phyloP scores from a whole-genome alignment of 768 basidiomycete genomes.

The Lactarius hatsudake region DNA sequence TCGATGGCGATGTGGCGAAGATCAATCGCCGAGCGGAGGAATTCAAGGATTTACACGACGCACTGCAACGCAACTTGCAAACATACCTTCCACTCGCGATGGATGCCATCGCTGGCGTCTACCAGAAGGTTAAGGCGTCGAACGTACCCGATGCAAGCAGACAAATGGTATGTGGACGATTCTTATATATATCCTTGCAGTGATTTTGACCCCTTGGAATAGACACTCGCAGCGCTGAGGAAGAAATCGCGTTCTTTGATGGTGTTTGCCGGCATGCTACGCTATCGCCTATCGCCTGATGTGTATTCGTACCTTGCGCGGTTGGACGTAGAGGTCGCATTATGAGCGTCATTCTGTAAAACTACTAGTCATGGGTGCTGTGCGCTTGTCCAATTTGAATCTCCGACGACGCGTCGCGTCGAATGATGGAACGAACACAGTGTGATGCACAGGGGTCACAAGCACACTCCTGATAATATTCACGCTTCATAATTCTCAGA shows the following conservation, averaged over 20 bases:
- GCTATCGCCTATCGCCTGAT: conserved; percentile 87
- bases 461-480: neutral
- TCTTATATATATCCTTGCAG: conserved; percentile 16
- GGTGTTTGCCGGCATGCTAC: conserved; percentile 83
- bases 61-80: conserved; percentile 86
- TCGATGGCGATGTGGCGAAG: conserved; percentile 79
- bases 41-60: conserved; percentile 83
- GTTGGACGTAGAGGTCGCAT: conserved; percentile 80
- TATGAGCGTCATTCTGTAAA: conserved; percentile 38
- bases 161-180: conserved; percentile 58
- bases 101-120: conserved; percentile 83
- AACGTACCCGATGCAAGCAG: conserved; percentile 69
- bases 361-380: too few species aligned
- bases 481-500: too few species aligned
- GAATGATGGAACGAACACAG: neutral
- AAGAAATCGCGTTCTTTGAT: conserved; percentile 84
- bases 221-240: conserved; percentile 66
- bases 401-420: conserved; percentile 22
- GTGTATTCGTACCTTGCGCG: conserved; percentile 86
- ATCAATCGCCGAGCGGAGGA: conserved; percentile 86
- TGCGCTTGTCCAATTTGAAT: neutral
- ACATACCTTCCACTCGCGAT: conserved; percentile 86
- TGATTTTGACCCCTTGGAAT: conserved; percentile 28
- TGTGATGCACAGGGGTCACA: neutral
- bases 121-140: conserved; percentile 72